Base-by-base conservation (phyloP, 768 basidiomycete species). In the Calocybe indica region DNA sequence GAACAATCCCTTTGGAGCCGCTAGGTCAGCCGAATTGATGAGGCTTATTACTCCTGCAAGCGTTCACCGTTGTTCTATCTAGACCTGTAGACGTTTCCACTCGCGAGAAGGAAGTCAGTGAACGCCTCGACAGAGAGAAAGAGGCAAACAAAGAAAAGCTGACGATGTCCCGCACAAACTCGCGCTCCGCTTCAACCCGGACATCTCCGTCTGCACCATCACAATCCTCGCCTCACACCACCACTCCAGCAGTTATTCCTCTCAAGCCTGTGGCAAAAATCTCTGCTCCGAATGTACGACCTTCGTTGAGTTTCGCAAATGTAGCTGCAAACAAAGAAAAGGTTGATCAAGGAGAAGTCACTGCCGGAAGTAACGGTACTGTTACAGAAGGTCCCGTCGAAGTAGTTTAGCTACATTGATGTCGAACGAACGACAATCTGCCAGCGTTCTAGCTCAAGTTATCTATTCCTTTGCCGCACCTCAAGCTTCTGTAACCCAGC, bases 1-100 rank as follows among this genome's bases (percentile, higher is more conserved):
- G 33, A 60, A 85, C 50, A 92, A 77, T 62, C 94, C 94, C 5
- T 98, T 98, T 59, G 96, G 95, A 42, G 74, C 76, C 46, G 95
- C 95, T 33, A 85, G 70, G 88, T 89, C 55, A 42, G 78, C 63
- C 13, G 12, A 41, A 36, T 13, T 22, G 22, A 22, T 22, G 2
- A 22, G 22, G 22, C 22, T 30, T 13, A 28, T 39, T 46, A 42
- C 39, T 14, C 30, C 22, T 34, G 46, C 10, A 22, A 38, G 38
- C 9, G 11, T 41, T 52, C 50, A 46, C 50, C 47, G 44, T 9
- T 30, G 29, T 42, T 30, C 34, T 37, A 36, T 30, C n/a, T 46
- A 90, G 88, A 56, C 92, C 95, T 9, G 87, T 97, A 14, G 93
- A 98, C 62, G 82, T 86, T 12, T 72, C 85, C 32, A 70, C 76